Percentiles rank a stretch among this genome's conserved stretches.
Conservation (phyloP, 345 rosid species). For the Hirschfeldia incana region DNA sequence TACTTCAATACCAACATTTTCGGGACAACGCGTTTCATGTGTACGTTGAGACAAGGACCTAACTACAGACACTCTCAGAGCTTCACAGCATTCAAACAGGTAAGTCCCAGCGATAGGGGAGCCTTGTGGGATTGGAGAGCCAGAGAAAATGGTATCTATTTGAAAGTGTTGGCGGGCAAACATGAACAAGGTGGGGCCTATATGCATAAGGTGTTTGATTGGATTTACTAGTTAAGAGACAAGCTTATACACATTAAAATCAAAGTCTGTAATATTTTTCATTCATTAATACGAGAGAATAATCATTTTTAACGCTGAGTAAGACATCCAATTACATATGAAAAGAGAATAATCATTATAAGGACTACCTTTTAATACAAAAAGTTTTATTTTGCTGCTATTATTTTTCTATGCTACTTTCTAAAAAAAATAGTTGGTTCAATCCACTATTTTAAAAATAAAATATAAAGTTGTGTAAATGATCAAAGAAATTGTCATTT, state of each 20-base stretch:
- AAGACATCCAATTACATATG: no score
- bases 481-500: conserved; percentile 4
- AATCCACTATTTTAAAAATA: not conserved
- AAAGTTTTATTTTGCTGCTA: not conserved
- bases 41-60: conserved; percentile 22
- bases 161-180: not conserved
- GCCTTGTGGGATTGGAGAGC: conserved; percentile 34
- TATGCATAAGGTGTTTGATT: not conserved
- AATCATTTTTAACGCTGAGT: not conserved
- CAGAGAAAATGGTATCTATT: conserved; percentile 18
- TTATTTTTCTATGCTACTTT: not conserved
- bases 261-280: not conserved
- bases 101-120: not conserved
- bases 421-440: not conserved
- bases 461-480: not conserved
- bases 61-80: not conserved
- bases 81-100: conserved; percentile 7
- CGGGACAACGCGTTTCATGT: conserved; percentile 6
- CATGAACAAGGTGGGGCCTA: not conserved
- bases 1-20: not conserved
- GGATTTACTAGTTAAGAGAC: not conserved
- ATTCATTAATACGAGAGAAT: not conserved
- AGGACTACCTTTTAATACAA: not conserved
- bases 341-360: not conserved
- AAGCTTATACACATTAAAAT: not conserved